Evolutionary conservation across 208 protist species (phyloP).

Genomic region (Histomonas meleagridis): DNA sequence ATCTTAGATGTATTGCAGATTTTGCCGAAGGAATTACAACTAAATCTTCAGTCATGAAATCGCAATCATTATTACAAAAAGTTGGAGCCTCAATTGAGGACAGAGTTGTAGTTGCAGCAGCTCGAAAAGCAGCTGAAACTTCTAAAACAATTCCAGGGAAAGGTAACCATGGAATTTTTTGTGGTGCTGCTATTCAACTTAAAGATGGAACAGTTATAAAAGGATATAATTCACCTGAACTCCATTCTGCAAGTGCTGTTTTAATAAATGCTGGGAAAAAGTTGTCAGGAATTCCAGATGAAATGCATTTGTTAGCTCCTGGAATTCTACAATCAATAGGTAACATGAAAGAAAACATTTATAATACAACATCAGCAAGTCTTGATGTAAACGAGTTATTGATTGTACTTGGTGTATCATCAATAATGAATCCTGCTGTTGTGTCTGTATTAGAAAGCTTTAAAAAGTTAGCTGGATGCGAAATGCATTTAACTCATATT

Average conservation of each 20-base stretch:
- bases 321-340: background rate
- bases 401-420: background rate
- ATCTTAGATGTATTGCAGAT: background rate
- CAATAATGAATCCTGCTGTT: background rate
- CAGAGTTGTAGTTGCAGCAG: background rate
- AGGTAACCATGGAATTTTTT: background rate
- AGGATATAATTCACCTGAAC: background rate
- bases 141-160: background rate
- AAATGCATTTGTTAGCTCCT: background rate
- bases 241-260: background rate
- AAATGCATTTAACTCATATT: background rate
- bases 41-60: background rate
- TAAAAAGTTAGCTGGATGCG: background rate
- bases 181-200: background rate
- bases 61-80: background rate
- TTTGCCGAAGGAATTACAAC: background rate
- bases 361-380: background rate
- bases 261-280: background rate
- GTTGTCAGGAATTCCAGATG: background rate
- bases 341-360: background rate
- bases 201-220: background rate
- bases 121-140: background rate
- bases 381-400: background rate
- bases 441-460: background rate
- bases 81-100: background rate